Base-by-base conservation (phyloP, 768 basidiomycete species). In the Suillus variegatus region DNA sequence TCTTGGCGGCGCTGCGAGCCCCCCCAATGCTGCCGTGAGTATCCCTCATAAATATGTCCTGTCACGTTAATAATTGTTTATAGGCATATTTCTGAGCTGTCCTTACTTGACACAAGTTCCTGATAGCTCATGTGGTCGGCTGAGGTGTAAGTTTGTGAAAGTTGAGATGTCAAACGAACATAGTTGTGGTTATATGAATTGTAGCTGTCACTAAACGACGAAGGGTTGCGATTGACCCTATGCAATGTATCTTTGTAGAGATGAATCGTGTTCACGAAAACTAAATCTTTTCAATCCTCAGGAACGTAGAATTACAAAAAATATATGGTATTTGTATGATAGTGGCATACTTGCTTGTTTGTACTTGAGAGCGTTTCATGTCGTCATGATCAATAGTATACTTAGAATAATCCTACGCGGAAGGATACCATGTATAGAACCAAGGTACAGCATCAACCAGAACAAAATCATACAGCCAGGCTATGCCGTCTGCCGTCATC, bases 11-110 rank as follows among this genome's bases (percentile, higher is more conserved):
- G 84, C 85, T 60, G 89, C 88, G 4, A 90, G 88, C 70, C 89
- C 88, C 25, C 86, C 89, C 5, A 90, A 90, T 72, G 88, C 88
- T 63, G 86, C 88, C 66, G 89, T 89, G 68, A 81, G 87, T 68
- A 18, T 7, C n/a, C 32, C 41, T 10, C 44, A 25, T 28, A 1
- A 35, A 55, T 3, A 36, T 64, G 62, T 65, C 61, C 22, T 62
- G 65, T 65, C 64, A 52, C 35, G 25, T 41, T 55, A 35, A 36
- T 36, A 60, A 52, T 61, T 58, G 25, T 43, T 28, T 60, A 43
- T 14, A 72, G 75, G 74, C 74, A 16, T 75, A 76, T 63, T 75
- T 75, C 65, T 77, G 63, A 76, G 43, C 20, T 41, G 46, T 55
- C 32, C 16, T 54, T 35, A 51, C 18, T 41, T 41, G 57, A 58